Evolutionary conservation across 495 filamentous ascomycete genomes (phyloP).

Genomic region (Stereocaulon alpinum): DNA sequence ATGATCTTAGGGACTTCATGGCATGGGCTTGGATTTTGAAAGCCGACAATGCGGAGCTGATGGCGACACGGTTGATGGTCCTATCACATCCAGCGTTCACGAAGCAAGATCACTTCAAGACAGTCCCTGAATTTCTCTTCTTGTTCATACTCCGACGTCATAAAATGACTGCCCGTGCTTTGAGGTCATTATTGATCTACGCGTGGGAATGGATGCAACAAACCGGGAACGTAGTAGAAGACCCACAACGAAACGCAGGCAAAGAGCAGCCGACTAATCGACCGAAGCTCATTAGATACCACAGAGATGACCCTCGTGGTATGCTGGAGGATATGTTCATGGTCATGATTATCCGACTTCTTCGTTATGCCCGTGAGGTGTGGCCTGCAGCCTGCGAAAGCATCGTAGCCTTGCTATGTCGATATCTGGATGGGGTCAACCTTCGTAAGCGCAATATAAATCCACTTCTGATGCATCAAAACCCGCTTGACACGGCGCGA

Average conservation of each 20-base stretch:
- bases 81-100: constrained; percentile 23
- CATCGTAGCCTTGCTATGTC: constrained; percentile 30
- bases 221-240: not conserved
- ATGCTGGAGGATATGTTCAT: constrained; percentile 26
- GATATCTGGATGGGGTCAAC: constrained; percentile 17
- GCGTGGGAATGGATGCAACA: constrained; percentile 12
- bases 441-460: not conserved
- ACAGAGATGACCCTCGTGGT: not conserved
- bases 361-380: constrained; percentile 46
- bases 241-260: constrained; percentile 14
- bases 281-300: not conserved
- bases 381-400: constrained; percentile 46
- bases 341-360: constrained; percentile 39
- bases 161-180: constrained; percentile 30
- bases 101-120: constrained; percentile 2
- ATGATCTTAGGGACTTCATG: constrained; percentile 40
- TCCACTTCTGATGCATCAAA: not conserved
- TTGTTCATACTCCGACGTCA: constrained; percentile 40
- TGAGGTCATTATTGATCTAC: constrained; percentile 24
- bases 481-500: constrained; percentile 9
- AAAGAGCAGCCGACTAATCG: not conserved
- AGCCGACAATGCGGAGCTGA: constrained; percentile 30
- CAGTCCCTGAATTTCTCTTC: constrained; percentile 40
- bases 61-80: constrained; percentile 34
- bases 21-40: constrained; percentile 50